Evolutionary conservation across 805 yeast genomes (phyloP).

Genomic region (Ascoidea asiatica): DNA sequence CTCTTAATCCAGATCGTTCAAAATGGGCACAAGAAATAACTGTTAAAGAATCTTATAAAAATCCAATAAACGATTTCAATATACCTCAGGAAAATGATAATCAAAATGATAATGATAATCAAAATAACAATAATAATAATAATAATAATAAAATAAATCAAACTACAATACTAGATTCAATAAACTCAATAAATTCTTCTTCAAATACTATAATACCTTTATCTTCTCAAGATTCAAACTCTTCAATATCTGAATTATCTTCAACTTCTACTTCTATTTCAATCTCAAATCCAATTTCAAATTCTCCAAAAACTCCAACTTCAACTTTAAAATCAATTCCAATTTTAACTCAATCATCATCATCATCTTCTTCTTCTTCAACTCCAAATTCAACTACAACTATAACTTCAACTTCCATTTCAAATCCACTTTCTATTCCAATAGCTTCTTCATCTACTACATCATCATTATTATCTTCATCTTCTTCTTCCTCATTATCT

Average conservation of each 20-base stretch:
- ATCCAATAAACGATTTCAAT: not conserved
- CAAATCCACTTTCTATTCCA: not conserved
- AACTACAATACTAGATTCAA: not conserved
- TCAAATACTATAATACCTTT: not conserved
- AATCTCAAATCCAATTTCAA: not conserved
- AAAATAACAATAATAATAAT: not conserved
- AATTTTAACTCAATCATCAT: not conserved
- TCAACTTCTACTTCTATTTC: not conserved
- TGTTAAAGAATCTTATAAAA: conserved; percentile 6
- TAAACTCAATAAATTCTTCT: not conserved
- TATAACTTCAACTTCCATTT: not conserved
- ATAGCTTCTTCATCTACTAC: not conserved
- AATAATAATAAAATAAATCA: not conserved
- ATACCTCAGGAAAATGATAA: not conserved
- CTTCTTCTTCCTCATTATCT: not conserved
- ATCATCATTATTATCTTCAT: not conserved
- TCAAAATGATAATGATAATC: not conserved
- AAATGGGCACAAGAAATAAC: conserved; percentile 3
- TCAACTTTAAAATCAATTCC: not conserved
- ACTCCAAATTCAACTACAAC: not conserved
- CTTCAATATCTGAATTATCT: no score
- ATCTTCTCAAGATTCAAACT: no score
- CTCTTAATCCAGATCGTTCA: conserved; percentile 7
- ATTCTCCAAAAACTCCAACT: not conserved
- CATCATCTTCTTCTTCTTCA: not conserved